Conservation (phyloP, 805 yeast species). For the Kodamaea laetipori region DNA sequence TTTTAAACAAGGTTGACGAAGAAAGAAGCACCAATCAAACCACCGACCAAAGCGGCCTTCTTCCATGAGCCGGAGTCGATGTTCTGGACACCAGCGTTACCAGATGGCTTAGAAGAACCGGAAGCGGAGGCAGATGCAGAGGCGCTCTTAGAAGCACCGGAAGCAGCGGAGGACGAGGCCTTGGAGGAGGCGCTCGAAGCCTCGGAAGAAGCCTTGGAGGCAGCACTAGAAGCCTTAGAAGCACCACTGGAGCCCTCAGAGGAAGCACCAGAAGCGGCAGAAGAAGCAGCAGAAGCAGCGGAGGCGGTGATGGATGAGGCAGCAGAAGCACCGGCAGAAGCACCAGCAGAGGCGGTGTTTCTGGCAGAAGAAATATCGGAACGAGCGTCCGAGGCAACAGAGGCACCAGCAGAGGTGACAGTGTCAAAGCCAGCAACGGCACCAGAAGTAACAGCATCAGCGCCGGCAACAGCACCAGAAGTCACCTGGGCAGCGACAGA, state of each 20-base stretch:
- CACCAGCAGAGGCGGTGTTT: conserved; percentile 18
- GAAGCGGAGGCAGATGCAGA: conserved; percentile 15
- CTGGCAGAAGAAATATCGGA: conserved; percentile 15
- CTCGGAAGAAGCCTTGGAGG: conserved; percentile 2
- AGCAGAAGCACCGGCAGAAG: conserved; percentile 16
- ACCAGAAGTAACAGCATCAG: conserved; percentile 16
- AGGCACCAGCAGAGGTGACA: conserved; percentile 17
- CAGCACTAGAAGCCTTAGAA: conserved; percentile 8
- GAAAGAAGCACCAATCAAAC: conserved; percentile 38
- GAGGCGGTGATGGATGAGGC: conserved; percentile 16
- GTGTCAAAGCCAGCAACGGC: conserved; percentile 16
- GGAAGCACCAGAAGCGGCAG: conserved; percentile 14
- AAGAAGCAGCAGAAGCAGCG: conserved; percentile 15
- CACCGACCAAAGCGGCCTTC: conserved; percentile 38
- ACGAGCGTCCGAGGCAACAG: conserved; percentile 20
- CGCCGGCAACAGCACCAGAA: conserved; percentile 20
- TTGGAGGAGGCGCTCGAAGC: conserved; percentile 3
- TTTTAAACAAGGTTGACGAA: conserved; percentile 24
- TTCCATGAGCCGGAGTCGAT: conserved; percentile 36
- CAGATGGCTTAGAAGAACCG: conserved; percentile 17
- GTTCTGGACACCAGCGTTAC: conserved; percentile 17
- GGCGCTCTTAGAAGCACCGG: conserved; percentile 10
- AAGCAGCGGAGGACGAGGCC: conserved; percentile 7
- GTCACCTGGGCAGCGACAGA: conserved; percentile 17
- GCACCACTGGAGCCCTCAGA: conserved; percentile 6